Evolutionary conservation across 179 eudicot genomes (phyloP).

Genomic region (Silene coronaria): DNA sequence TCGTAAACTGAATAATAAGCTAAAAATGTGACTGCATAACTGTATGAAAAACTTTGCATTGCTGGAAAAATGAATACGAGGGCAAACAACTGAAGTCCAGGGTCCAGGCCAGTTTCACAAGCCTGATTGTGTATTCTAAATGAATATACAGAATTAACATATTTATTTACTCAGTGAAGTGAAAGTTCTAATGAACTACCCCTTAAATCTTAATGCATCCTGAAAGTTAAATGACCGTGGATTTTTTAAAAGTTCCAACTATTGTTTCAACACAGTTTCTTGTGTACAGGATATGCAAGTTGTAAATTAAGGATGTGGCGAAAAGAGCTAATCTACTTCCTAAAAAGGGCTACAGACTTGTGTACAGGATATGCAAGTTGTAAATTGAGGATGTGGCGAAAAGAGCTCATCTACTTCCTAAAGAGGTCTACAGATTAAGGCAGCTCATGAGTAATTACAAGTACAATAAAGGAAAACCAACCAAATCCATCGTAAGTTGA

Average conservation of each 20-base stretch:
- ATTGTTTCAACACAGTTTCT: background rate
- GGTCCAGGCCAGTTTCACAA: background rate
- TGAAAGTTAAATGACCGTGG: too few species aligned
- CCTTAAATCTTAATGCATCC: too few species aligned
- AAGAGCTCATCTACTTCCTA: background rate
- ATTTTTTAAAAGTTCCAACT: too few species aligned
- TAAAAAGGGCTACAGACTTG: constrained; percentile 1
- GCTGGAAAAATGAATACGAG: background rate
- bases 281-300: constrained; percentile 3
- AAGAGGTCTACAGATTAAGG: background rate
- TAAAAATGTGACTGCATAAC: background rate
- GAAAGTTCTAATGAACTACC: too few species aligned
- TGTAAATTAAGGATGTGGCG: background rate
- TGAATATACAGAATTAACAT: too few species aligned
- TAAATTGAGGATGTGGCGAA: background rate
- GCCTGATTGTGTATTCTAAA: background rate
- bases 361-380: constrained; percentile 10
- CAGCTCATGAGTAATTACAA: background rate
- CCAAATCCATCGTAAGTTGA: constrained; percentile 99
- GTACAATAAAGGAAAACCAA: constrained; percentile 31
- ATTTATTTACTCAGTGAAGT: too few species aligned
- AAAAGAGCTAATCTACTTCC: background rate
- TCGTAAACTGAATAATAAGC: background rate
- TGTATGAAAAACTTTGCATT: background rate
- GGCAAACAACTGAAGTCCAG: background rate